Base-by-base conservation (phyloP, 257 asterid genomes). In the Anisodus acutangulus region DNA sequence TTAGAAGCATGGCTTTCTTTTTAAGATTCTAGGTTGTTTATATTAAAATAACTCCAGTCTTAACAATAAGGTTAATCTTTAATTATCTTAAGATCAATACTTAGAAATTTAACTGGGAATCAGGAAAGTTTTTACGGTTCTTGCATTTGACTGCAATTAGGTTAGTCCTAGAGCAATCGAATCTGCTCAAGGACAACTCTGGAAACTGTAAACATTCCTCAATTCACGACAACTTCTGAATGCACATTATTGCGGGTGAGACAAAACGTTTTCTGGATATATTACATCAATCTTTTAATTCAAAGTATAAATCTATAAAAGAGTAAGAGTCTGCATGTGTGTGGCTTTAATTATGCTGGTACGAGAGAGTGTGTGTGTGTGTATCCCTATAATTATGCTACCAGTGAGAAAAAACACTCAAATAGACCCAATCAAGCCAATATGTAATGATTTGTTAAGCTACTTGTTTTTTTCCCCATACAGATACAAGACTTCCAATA, bases 201-300 rank as follows among this genome's bases (percentile, higher is more conserved):
- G 11, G 51, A 37, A 67, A 67, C 19, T 67, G 74, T 13, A 22
- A 35, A 67, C 49, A 37, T 37, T 67, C 11, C 68, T 67, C 19
- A 67, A 67, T 67, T 67, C 11, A 67, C 11, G 74, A 67, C 49
- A 67, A 67, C 74, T 67, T 67, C 3, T 37, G 49, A 67, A 67
- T 35, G 74, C 74, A 67, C 74, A 66, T 31, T 35, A 66, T 66
- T 35, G 47, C 19, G 31, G 19, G 72, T 6, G 31, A 31, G 72
- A 66, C 47, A 6, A 45, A 45, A 31, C 2, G 19, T 31, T 37
- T 35, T 67, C 3, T 67, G 49, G 49, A 67, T 37, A 37, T 37
- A 12, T 67, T 67, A 37, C 49, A 37, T 37, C 49, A 35, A 35
- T 67, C 5, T 67, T 37, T 67, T 26, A 26, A 26, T 26, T 26